A percentile compares a stretch with the other conserved stretches of the same genome.
phyloP scores from a whole-genome alignment of 768 basidiomycete genomes.

The Xerocomus brunneocitrinus region DNA sequence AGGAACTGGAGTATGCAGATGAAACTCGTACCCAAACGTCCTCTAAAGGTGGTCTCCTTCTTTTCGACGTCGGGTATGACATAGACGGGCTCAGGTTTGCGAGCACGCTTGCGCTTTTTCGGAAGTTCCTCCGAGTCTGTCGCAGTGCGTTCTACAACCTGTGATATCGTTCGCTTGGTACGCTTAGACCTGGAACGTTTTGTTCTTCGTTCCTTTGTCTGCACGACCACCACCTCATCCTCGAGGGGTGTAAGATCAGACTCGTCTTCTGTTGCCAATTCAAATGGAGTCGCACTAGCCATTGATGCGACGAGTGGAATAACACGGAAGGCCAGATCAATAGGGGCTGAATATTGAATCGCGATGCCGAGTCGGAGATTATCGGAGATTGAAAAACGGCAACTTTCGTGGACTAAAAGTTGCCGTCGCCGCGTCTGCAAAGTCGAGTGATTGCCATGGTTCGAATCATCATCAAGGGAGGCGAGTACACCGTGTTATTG shows the following conservation, averaged over 20 bases:
- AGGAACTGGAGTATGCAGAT: background rate
- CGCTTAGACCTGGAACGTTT: background rate
- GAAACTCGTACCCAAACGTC: conserved; percentile 45
- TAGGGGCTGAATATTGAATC: background rate
- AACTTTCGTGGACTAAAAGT: background rate
- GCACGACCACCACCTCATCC: conserved; percentile 1
- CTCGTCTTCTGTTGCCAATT: background rate
- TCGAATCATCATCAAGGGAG: conserved; percentile 90
- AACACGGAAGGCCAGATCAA: background rate
- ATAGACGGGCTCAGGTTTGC: conserved; percentile 51
- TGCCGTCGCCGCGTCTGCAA: background rate
- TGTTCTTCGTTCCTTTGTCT: background rate
- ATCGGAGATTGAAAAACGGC: conserved; percentile 23
- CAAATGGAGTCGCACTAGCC: background rate
- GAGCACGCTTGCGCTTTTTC: conserved; percentile 30
- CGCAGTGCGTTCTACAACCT: conserved; percentile 8
- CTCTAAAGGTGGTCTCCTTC: conserved; percentile 66
- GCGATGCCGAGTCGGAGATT: background rate
- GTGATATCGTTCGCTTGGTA: conserved; percentile 4
- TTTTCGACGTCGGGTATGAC: conserved; percentile 67
- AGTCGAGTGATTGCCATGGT: conserved; percentile 47
- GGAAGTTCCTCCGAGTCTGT: conserved; percentile 4
- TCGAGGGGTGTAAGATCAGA: conserved; percentile 17
- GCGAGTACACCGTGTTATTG: conserved; percentile 33
- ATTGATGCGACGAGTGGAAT: background rate